phyloP scores from a whole-genome alignment of 192 early-diverging fungal genomes.

The Oehlia diaphana region DNA sequence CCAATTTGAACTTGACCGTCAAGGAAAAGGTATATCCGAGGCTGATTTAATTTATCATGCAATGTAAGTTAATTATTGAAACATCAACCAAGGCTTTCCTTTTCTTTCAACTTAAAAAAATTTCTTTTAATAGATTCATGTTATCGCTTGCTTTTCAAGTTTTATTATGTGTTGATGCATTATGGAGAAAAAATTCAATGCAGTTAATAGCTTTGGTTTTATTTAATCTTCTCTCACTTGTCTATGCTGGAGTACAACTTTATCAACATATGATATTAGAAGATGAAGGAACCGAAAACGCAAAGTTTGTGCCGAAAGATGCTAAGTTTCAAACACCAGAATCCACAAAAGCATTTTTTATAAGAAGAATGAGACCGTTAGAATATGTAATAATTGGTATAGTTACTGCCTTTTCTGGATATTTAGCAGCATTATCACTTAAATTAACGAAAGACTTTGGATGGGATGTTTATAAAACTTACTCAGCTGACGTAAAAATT shows the following conservation, averaged over 20 bases:
- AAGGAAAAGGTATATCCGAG: slow-evolving; percentile 21
- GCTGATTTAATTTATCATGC: slow-evolving; percentile 31
- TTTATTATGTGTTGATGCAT: slow-evolving; percentile 9
- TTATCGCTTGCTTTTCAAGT: slow-evolving; percentile 16
- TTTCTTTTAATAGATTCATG: slow-evolving; percentile 20
- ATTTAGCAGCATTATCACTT: slow-evolving; percentile 32
- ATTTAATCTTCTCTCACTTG: slow-evolving; percentile 64
- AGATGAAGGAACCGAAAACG: slow-evolving; percentile 8
- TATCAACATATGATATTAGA: slow-evolving; percentile 35
- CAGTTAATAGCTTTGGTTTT: slow-evolving; percentile 78
- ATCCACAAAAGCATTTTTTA: slow-evolving; percentile 28
- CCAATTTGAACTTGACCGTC: background rate
- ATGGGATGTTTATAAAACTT: slow-evolving; percentile 48
- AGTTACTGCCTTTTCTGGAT: slow-evolving; percentile 37
- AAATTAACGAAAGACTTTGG: slow-evolving; percentile 43
- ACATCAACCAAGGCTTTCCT: background rate
- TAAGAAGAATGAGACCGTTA: slow-evolving; percentile 38
- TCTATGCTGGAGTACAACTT: slow-evolving; percentile 71
- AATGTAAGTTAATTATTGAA: slow-evolving; percentile 15
- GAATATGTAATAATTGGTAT: slow-evolving; percentile 49
- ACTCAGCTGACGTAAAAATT: slow-evolving; percentile 44
- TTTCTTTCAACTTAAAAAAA: background rate
- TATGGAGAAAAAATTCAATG: slow-evolving; percentile 70
- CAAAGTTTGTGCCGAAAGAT: background rate
- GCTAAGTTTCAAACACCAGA: background rate